Evolutionary conservation across 1,139 yeast species (phyloP).

Genomic region (Lodderomyces margitis): DNA sequence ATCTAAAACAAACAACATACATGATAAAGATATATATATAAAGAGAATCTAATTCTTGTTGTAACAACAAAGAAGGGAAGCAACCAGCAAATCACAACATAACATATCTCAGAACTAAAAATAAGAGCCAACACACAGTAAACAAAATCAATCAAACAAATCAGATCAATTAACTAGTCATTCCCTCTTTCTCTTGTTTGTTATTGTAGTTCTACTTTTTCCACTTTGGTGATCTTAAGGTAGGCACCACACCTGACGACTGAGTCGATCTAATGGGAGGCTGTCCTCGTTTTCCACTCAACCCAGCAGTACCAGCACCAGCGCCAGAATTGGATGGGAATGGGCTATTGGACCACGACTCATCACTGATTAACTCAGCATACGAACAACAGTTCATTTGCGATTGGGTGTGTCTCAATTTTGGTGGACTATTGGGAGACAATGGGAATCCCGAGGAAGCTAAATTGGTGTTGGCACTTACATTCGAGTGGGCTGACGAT

Average conservation of each 20-base stretch:
- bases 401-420: constrained; percentile 44
- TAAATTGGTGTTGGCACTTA: constrained; percentile 14
- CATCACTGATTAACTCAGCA: constrained; percentile 73
- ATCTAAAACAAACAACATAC: too few species aligned
- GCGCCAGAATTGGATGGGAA: constrained; percentile 16
- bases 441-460: constrained; percentile 9
- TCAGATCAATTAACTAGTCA: too few species aligned
- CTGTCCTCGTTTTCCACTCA: constrained; percentile 4
- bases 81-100: too few species aligned
- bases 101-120: too few species aligned
- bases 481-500: constrained; percentile 15
- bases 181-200: too few species aligned
- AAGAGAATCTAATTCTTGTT: too few species aligned
- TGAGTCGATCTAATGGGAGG: constrained; percentile 7
- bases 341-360: constrained; percentile 32
- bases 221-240: constrained; percentile 5
- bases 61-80: too few species aligned
- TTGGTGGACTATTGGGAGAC: constrained; percentile 22
- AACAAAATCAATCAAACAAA: too few species aligned
- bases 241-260: constrained; percentile 8
- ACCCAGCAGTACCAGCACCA: neutral
- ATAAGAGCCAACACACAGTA: too few species aligned
- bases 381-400: constrained; percentile 70
- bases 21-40: too few species aligned
- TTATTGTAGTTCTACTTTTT: neutral